Evolutionary conservation across 768 basidiomycete genomes (phyloP), one percentile per base, ranked within the genome.

Genomic region (Trichaptum fuscoviolaceum): DNA sequence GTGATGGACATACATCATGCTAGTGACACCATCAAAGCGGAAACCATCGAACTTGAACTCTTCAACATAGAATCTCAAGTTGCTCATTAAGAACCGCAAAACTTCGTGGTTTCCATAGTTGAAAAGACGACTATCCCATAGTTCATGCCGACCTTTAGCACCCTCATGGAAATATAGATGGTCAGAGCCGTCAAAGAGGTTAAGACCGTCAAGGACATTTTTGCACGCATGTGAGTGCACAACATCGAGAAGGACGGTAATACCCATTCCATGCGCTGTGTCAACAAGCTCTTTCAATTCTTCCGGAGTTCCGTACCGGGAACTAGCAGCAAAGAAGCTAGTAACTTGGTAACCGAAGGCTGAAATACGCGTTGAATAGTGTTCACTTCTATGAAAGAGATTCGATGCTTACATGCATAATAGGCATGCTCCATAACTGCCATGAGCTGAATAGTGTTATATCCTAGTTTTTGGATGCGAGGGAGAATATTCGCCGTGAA

Each of bases 181-280:
- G 77, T 98, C 97, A 2, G 92, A 89, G n/a, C 97, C 97, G 72
- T 99, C 97, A 73, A 97, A 99, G 73, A 87, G 82, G 76, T 99
- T 99, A 63, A 99, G 78, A 52, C 97, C 97, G 73, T 99, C 97
- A 58, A 95, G 82, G 42, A 96, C 89, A 73, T 99, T 99, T 79
- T 98, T 99, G 83, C 91, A 95, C 2, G 97, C 96, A 78, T 99
- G 97, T 20, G 95, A 97, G 78, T 99, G 97, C 0, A 99, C 96
- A 64, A 99, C 86, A 73, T 99, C 97, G 62, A 99, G 87, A 61
- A 99, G 88, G 57, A 99, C 93, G 1, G 91, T 90, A 67, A 99
- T 78, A 7, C 95, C 96, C 84, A 98, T 84, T 35, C 88, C 89
- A 73, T 99, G 97, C 0, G 97, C 97, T 24, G 90, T 93, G 76